These are phyloP conservation scores for Solanum tacnaense DNA, from an alignment of 257 asterid genomes.

Conservation along the genomic window DNA sequence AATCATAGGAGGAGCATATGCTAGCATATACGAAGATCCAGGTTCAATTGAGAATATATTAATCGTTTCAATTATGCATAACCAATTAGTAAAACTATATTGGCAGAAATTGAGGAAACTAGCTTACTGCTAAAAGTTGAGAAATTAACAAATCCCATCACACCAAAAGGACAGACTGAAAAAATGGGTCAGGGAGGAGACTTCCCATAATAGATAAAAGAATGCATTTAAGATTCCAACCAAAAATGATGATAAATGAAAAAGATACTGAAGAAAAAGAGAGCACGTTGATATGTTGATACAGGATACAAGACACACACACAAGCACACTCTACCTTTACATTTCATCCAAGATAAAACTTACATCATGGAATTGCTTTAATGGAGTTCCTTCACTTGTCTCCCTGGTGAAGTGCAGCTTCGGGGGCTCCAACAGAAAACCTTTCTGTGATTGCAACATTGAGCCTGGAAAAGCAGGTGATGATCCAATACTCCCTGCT, in stretches of 20 bases:
- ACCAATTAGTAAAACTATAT: neutral
- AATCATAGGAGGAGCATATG: neutral
- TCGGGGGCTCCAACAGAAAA: slow-evolving; percentile 26
- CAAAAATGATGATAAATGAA: neutral
- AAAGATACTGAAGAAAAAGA: neutral
- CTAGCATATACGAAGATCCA: neutral
- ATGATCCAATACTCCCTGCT: slow-evolving; percentile 23
- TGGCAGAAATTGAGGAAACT: neutral
- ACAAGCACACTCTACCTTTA: neutral
- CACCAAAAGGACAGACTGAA: neutral
- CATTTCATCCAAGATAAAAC: slow-evolving; percentile 4
- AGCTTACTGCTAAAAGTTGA: neutral
- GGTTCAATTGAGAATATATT: neutral
- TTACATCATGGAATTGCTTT: slow-evolving; percentile 69
- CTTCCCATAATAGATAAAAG: neutral
- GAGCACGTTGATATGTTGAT: neutral
- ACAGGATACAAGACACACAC: neutral
- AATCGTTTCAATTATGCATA: neutral
- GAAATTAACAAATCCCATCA: neutral
- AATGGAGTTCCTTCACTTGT: slow-evolving; percentile 34
- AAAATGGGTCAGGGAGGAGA: neutral
- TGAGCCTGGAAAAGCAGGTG: slow-evolving; percentile 22
- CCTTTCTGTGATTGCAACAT: slow-evolving; percentile 23
- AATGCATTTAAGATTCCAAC: neutral
- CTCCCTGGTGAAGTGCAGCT: slow-evolving; percentile 28